A percentile compares a stretch with the other conserved stretches of the same genome.
These are phyloP conservation scores for Pseudogymnoascus sp. DNA, from an alignment of 2,329 filamentous ascomycete genomes.

Conservation along the genomic window DNA sequence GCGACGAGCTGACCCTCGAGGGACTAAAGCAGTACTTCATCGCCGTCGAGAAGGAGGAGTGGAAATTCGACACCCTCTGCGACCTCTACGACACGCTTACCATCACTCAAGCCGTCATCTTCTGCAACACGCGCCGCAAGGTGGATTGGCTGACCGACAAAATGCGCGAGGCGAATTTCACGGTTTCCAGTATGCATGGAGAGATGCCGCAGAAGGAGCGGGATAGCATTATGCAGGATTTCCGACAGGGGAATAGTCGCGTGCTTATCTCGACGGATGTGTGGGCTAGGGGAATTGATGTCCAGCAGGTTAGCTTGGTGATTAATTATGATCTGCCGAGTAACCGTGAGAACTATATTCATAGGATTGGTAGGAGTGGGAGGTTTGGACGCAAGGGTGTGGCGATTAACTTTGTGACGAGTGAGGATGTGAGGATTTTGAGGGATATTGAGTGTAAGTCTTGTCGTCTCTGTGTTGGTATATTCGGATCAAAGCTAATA, in stretches of 20 bases:
- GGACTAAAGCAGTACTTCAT: conserved; percentile 99
- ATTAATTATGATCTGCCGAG: conserved; percentile 98
- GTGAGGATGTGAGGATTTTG: conserved; percentile 93
- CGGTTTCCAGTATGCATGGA: conserved; percentile 96
- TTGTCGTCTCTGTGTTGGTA: not conserved
- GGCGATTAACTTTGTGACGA: conserved; percentile 98
- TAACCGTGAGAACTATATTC: conserved; percentile 99
- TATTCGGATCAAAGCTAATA: not conserved
- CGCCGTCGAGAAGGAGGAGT: conserved; percentile 97
- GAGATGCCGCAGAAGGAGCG: conserved; percentile 98
- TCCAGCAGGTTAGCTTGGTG: conserved; percentile 94
- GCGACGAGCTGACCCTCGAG: conserved; percentile 95
- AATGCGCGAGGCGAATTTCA: conserved; percentile 98
- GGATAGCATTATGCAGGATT: conserved; percentile 99
- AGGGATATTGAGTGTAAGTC: conserved; percentile 85
- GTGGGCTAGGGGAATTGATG: conserved; percentile 96
- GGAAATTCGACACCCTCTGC: conserved; percentile 98
- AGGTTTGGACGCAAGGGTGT: conserved; percentile 97
- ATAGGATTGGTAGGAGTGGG: conserved; percentile 91
- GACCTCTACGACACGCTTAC: conserved; percentile 98
- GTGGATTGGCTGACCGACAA: conserved; percentile 99
- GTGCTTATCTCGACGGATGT: conserved; percentile 97
- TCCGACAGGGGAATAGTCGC: conserved; percentile 89
- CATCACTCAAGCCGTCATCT: conserved; percentile 98
- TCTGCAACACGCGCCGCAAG: conserved; percentile 98